Base-by-base conservation (phyloP, 345 rosid genomes). In the Pugionium cornutum region DNA sequence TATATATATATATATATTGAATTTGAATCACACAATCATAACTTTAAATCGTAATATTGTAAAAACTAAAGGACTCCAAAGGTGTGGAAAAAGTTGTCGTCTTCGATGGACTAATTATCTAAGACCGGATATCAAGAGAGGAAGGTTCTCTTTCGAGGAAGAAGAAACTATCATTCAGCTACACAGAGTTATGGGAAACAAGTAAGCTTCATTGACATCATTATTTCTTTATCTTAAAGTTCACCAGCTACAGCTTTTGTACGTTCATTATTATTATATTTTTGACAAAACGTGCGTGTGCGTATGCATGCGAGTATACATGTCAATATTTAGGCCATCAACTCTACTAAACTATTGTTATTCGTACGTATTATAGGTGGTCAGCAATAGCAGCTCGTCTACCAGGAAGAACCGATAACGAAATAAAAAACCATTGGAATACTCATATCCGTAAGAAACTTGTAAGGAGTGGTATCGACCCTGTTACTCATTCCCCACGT, bases 21-120 rank as follows among this genome's bases (percentile, higher is more conserved):
- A 18, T 18, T 26, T 70, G 64, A 42, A 39, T 25, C 64, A 30
- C 9, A 64, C 68, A 7, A 18, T 18, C 30, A 2, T 40, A 40
- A 40, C 9, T 7, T 49, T 37, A 33, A 37, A 7, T 37, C 5
- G 11, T 63, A 37, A 54, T n/a, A 8, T 63, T n/a, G 9, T 53
- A 36, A 26, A 8, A 55, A 64, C 36, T 65, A 54, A 41, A 92
- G 98, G 92, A 47, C 95, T 94, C 30, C 83, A 88, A 75, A 83
- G 99, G 70, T 94, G 99, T 36, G 99, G 99, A 31, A 94, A 94
- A 83, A 94, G 99, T 48, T 94, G 99, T 32, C 96, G 99, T 25
- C 92, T 94, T 4, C 84, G 99, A 48, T 94, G 99, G 99, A 90
- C 96, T 9, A 94, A 94, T 75, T 94, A 94, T 57, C 80, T 94